A percentile compares a stretch with the other conserved stretches of the same genome.
Conservation (phyloP, 179 eudicot genomes). For the Nepenthes alata region DNA sequence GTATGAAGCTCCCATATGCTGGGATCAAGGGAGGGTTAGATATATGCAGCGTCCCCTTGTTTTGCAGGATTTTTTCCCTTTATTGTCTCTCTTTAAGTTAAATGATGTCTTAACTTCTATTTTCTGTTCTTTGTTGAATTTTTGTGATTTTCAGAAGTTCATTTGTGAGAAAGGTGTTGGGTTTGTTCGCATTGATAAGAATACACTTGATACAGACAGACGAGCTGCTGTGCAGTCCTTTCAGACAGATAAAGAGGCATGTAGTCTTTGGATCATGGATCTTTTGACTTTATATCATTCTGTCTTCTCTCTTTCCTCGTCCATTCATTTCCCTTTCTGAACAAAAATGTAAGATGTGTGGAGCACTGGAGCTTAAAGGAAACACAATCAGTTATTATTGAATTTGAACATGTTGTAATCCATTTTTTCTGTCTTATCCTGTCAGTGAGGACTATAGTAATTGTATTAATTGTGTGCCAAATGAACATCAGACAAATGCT, state of each 20-base stretch:
- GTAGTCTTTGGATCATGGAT: constrained; percentile 3
- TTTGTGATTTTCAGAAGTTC: constrained; percentile 50
- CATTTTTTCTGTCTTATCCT: too few species aligned
- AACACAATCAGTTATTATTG: too few species aligned
- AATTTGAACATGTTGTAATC: too few species aligned
- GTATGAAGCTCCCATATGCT: too few species aligned
- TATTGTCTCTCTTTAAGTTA: background rate
- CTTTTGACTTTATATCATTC: background rate
- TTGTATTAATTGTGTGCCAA: too few species aligned
- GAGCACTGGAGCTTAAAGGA: too few species aligned
- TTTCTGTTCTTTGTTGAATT: constrained; percentile 1
- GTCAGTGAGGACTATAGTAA: too few species aligned
- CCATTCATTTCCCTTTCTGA: background rate
- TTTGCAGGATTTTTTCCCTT: background rate
- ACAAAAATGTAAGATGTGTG: too few species aligned
- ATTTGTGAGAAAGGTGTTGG: constrained; percentile 57
- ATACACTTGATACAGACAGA: constrained; percentile 49
- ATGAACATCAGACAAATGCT: too few species aligned
- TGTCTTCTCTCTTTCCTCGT: background rate
- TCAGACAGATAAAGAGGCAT: constrained; percentile 61
- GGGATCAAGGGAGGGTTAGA: too few species aligned
- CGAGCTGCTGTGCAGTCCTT: constrained; percentile 66
- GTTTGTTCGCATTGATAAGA: constrained; percentile 81
- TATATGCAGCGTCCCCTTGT: too few species aligned
- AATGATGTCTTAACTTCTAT: background rate